Base-by-base conservation (phyloP, 768 basidiomycete species). In the Lactarius indigo region DNA sequence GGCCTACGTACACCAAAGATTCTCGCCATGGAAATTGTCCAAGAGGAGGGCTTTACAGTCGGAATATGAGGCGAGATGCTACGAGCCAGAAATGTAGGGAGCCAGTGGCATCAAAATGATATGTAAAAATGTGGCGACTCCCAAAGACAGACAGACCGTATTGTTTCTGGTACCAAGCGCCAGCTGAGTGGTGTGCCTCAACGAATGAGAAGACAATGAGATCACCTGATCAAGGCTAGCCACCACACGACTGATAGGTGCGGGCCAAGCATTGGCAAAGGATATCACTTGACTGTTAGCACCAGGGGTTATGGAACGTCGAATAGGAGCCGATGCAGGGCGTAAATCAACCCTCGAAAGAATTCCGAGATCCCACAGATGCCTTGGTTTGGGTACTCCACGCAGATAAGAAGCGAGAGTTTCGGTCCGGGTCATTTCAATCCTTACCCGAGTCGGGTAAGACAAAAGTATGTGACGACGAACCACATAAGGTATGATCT, bases 291-390 rank as follows among this genome's bases (percentile, higher is more conserved):
- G 47, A 58, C 30, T 10, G 57, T 30, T 39, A 44, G 37, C 20
- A 23, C 33, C 31, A 42, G 42, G 10, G 17, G 18, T 47, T 37
- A 57, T 33, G 41, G 47, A 61, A 30, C 44, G 20, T 20, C 13
- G n/a, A 39, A 47, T 35, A 58, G 31, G 59, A 42, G 60, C 28
- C 56, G 30, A 63, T 39, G 47, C 35, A 10, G 61, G 35, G 26
- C 17, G 13, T 52, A 41, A 37, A 61, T 56, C n/a, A 55, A 23
- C 18, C 26, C 33, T 10, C 13, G 58, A 15, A 30, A 39, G 39
- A 35, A 54, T 63, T 50, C 54, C 56, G 57, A 55, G 31, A 63
- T 42, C 30, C 28, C 56, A 58, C 28, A 54, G n/a, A 35, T 57
- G 28, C 30, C 1, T 30, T 26, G 61, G 57, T 26, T 33, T 10